These are phyloP conservation scores for Diophrys sp. DNA, from an alignment of 73 alveolate genomes.

Conservation along the genomic window DNA sequence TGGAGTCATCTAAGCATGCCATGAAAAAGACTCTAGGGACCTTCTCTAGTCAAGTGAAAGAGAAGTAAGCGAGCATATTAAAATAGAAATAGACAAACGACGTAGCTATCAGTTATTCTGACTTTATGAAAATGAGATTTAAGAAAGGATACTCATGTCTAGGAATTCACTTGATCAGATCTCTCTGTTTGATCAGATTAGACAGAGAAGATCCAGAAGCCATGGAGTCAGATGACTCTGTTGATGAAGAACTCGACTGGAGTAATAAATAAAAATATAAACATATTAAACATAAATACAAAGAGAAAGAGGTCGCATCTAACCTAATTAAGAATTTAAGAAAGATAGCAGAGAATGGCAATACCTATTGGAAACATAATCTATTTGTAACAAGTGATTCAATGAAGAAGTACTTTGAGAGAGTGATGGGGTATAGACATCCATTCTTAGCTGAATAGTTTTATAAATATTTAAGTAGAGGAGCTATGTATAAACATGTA, in stretches of 20 bases:
- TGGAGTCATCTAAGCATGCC: neutral
- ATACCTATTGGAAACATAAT: neutral
- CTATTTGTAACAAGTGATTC: neutral
- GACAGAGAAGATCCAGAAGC: neutral
- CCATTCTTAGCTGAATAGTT: neutral
- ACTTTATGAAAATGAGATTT: neutral
- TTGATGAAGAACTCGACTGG: neutral
- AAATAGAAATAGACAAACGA: neutral
- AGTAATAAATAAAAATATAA: too few relatives aligned
- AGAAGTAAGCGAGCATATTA: too few relatives aligned
- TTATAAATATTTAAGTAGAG: neutral
- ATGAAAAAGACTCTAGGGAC: neutral
- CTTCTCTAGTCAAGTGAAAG: neutral
- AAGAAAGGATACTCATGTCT: neutral
- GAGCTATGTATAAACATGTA: neutral
- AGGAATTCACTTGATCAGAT: neutral
- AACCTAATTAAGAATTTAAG: too few relatives aligned
- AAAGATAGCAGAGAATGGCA: neutral
- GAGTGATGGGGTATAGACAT: neutral
- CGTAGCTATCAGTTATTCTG: neutral
- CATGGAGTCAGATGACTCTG: neutral
- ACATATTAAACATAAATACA: too few relatives aligned
- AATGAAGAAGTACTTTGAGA: neutral
- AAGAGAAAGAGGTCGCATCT: neutral
- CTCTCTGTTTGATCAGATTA: neutral